phyloP scores from a whole-genome alignment of 345 rosid species.

The Schrenkiella parvula region DNA sequence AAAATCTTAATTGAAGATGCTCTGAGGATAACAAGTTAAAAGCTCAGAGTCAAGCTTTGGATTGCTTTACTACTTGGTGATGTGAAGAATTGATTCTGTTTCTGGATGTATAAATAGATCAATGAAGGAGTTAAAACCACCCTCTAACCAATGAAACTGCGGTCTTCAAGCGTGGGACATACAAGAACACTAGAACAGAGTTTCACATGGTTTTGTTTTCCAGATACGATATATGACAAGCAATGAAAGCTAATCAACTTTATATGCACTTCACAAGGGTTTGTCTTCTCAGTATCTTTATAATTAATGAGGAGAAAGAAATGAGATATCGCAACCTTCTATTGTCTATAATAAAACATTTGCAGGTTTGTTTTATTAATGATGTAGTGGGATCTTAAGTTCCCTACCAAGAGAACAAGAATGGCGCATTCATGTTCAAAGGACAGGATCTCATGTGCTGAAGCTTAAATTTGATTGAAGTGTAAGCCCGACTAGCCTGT shows the following conservation, averaged over 20 bases:
- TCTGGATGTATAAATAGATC: constrained; percentile 11
- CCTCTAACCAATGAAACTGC: background rate
- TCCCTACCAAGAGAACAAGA: constrained; percentile 17
- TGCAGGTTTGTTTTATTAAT: background rate
- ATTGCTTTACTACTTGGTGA: constrained; percentile 3
- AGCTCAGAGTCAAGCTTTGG: background rate
- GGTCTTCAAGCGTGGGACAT: background rate
- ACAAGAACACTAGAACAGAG: background rate
- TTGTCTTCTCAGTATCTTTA: background rate
- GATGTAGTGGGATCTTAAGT: constrained; percentile 5
- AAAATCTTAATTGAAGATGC: background rate
- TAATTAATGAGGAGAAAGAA: background rate
- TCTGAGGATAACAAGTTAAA: background rate
- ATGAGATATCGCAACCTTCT: background rate
- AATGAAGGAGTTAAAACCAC: background rate
- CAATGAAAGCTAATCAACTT: background rate
- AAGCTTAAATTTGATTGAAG: too few species aligned
- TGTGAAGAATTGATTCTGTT: background rate
- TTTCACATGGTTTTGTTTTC: constrained; percentile 20
- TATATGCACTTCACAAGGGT: background rate
- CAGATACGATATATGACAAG: background rate
- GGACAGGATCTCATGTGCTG: constrained; percentile 3
- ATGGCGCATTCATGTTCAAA: constrained; percentile 4
- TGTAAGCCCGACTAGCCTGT: too few species aligned
- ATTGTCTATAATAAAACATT: background rate